Percentiles rank a stretch among this genome's conserved stretches.
These are phyloP conservation scores for Prunus armeniaca DNA, from an alignment of 306 rosid genomes.

Conservation along the genomic window DNA sequence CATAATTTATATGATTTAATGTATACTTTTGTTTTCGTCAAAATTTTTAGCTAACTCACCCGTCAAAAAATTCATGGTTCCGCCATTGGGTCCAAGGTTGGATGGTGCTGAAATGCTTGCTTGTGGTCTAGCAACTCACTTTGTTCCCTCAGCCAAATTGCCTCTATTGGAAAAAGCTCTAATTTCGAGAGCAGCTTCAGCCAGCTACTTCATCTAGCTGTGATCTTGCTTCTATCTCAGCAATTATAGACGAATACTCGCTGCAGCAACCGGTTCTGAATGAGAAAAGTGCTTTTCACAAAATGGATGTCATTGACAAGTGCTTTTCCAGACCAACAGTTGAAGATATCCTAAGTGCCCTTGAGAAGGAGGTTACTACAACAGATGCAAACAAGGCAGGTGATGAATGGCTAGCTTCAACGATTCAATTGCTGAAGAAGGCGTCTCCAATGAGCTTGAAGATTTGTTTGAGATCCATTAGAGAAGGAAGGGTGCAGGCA, in stretches of 20 bases:
- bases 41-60: too few species aligned
- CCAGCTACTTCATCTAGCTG: constrained; percentile 14
- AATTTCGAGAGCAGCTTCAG: constrained; percentile 38
- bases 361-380: too few species aligned
- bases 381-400: too few species aligned
- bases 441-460: constrained; percentile 81
- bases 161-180: constrained; percentile 62
- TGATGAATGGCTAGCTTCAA: constrained; percentile 45
- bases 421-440: constrained; percentile 57
- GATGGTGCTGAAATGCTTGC: constrained; percentile 82
- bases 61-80: too few species aligned
- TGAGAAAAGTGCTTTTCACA: constrained; percentile 50
- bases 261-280: constrained; percentile 43
- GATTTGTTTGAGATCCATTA: constrained; percentile 69
- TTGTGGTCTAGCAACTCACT: constrained; percentile 81
- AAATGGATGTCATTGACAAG: constrained; percentile 58
- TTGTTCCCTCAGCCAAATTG: constrained; percentile 48
- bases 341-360: constrained; percentile 65
- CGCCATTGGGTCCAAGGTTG: constrained; percentile 32
- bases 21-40: too few species aligned
- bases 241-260: constrained; percentile 48
- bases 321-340: constrained; percentile 69
- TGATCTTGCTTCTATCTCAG: constrained; percentile 48
- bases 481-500: constrained; percentile 70
- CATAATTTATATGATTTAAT: too few species aligned